A percentile compares a stretch with the other conserved stretches of the same genome.
These are phyloP conservation scores for Hsuehochloa calcarea DNA, from an alignment of 176 grass and related monocot species.

Conservation along the genomic window DNA sequence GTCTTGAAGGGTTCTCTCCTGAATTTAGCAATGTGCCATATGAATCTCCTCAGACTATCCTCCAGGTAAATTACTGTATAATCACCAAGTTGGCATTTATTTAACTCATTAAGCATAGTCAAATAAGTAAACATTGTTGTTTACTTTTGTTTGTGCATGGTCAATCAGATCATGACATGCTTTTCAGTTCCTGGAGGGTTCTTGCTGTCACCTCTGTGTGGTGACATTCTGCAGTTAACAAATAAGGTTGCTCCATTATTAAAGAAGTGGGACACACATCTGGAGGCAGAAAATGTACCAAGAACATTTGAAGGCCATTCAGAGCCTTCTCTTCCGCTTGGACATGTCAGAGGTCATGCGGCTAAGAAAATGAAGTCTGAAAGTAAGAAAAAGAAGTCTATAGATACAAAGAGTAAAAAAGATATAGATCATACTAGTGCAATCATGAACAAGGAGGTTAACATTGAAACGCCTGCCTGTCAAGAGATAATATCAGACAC, in stretches of 20 bases:
- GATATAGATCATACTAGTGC: constrained; percentile 25
- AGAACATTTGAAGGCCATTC: constrained; percentile 22
- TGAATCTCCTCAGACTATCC: constrained; percentile 78
- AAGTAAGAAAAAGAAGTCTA: constrained; percentile 38
- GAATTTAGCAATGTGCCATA: constrained; percentile 41
- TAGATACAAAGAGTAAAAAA: constrained; percentile 33
- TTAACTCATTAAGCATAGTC: neutral
- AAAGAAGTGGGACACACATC: constrained; percentile 35
- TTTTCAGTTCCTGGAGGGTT: constrained; percentile 55
- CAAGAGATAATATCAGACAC: constrained; percentile 32
- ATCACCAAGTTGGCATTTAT: constrained; percentile 6
- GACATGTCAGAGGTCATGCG: constrained; percentile 28
- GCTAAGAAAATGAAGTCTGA: constrained; percentile 37
- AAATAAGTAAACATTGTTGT: constrained; percentile 11
- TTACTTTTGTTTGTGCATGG: constrained; percentile 25
- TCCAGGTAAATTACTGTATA: constrained; percentile 54
- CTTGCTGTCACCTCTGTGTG: constrained; percentile 65
- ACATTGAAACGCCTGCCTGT: constrained; percentile 9
- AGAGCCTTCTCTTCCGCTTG: constrained; percentile 8
- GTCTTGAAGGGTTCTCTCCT: constrained; percentile 39
- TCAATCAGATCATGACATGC: constrained; percentile 70
- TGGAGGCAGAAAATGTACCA: constrained; percentile 26
- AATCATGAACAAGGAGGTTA: constrained; percentile 22
- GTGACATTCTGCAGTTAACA: constrained; percentile 44
- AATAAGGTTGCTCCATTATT: constrained; percentile 40